Conservation (phyloP, 2,329 filamentous ascomycete species). For the Magnaporthiopsis incrustans region DNA sequence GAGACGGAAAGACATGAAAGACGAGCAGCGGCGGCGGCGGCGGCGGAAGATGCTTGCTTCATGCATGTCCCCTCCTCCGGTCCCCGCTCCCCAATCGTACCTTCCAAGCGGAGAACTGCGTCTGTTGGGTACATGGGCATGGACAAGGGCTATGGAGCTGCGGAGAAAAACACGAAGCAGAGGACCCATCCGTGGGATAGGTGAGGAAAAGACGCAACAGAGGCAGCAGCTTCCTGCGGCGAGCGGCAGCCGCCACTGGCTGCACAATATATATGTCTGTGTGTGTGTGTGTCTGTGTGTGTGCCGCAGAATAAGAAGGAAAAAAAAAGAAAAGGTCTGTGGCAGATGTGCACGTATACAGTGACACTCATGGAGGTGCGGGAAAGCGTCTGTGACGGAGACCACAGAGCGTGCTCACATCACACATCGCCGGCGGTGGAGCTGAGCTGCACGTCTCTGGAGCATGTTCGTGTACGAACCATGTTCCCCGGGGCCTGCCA, state of each 20-base stretch:
- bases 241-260: neutral
- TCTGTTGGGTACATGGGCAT: neutral
- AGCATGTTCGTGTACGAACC: neutral
- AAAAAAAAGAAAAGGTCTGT: neutral
- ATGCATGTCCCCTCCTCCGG: neutral
- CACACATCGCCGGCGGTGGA: neutral
- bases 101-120: neutral
- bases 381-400: neutral
- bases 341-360: neutral
- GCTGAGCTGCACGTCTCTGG: neutral
- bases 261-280: neutral
- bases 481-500: neutral
- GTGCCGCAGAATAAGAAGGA: too few relatives aligned
- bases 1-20: neutral
- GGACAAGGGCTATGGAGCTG: neutral
- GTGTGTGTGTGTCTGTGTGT: neutral
- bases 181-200: neutral
- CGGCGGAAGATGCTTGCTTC: neutral
- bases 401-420: neutral
- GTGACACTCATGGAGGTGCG: slow-evolving; percentile 1
- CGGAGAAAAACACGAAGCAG: neutral
- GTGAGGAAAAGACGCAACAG: neutral
- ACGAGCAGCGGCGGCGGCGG: neutral
- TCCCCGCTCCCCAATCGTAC: neutral
- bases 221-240: neutral